Conservation (phyloP, 169 alveolate genomes). For the Amoebophrya sp. region DNA sequence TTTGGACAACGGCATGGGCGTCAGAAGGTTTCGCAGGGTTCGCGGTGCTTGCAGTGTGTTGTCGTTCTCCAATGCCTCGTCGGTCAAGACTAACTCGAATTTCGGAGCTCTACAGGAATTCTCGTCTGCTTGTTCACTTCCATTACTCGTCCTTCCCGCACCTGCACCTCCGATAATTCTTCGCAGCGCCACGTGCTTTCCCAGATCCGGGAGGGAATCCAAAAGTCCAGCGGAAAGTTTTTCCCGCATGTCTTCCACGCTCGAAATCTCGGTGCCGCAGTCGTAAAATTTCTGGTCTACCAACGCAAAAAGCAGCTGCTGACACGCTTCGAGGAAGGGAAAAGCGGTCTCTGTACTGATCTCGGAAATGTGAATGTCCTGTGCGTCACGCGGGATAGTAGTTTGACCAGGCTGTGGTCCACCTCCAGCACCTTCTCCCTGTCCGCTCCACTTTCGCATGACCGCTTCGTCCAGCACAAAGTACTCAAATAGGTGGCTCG, state of each 20-base stretch:
- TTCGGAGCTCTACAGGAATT: too few relatives aligned
- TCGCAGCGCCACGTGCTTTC: background rate
- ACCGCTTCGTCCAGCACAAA: slow-evolving; percentile 20
- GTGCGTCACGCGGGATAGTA: background rate
- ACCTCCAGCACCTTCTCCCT: background rate
- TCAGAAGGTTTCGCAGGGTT: background rate
- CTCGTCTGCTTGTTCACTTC: too few relatives aligned
- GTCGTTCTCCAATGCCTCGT: too few relatives aligned
- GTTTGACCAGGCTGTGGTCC: too few relatives aligned
- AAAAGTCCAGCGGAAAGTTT: background rate
- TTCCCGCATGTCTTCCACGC: background rate
- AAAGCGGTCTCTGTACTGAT: background rate
- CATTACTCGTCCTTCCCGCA: too few relatives aligned
- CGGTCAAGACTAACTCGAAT: background rate
- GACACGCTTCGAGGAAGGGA: slow-evolving; percentile 40
- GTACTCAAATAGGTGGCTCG: slow-evolving; percentile 40
- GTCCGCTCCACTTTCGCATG: background rate
- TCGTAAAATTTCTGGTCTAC: slow-evolving; percentile 42
- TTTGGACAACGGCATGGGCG: slow-evolving; percentile 5
- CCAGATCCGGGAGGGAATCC: background rate
- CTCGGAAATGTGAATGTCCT: background rate
- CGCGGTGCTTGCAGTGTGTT: too few relatives aligned
- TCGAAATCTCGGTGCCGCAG: background rate
- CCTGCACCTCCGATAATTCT: too few relatives aligned
- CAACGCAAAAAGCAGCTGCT: slow-evolving; percentile 41